Percentiles rank a stretch among this genome's conserved stretches.
Conservation (phyloP, 2,329 filamentous ascomycete genomes). For the Sclerotinia subarctica region DNA sequence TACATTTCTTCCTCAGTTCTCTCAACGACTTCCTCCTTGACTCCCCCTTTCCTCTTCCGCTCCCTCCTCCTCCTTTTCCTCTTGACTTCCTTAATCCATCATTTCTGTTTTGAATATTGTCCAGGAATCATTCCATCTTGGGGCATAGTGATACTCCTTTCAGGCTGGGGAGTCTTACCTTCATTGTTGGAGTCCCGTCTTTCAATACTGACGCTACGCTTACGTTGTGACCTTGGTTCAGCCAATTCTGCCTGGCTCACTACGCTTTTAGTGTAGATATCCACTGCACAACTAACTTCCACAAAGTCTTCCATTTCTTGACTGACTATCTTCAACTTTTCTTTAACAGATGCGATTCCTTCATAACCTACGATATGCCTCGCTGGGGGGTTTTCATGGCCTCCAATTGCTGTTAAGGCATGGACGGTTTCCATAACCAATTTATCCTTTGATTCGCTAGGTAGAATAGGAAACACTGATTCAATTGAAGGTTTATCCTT, state of each 20-base stretch:
- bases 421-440: constrained; percentile 87
- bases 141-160: too few relatives aligned
- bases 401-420: constrained; percentile 86
- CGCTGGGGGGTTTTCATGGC: constrained; percentile 91
- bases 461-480: constrained; percentile 72
- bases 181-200: neutral
- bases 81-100: neutral
- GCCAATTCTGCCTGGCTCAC: constrained; percentile 33
- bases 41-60: too few relatives aligned
- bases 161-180: neutral
- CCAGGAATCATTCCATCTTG: too few relatives aligned
- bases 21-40: neutral
- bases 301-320: constrained; percentile 97
- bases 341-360: constrained; percentile 82
- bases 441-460: constrained; percentile 63
- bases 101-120: neutral
- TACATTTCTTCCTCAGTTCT: too few relatives aligned
- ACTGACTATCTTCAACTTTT: constrained; percentile 93
- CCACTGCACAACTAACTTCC: constrained; percentile 63
- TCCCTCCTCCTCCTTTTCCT: neutral
- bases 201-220: neutral
- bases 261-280: constrained; percentile 37
- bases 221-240: neutral
- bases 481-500: constrained; percentile 43
- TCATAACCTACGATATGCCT: constrained; percentile 92